Conservation (phyloP, 2,329 filamentous ascomycete species). For the Aspergillus melleus region DNA sequence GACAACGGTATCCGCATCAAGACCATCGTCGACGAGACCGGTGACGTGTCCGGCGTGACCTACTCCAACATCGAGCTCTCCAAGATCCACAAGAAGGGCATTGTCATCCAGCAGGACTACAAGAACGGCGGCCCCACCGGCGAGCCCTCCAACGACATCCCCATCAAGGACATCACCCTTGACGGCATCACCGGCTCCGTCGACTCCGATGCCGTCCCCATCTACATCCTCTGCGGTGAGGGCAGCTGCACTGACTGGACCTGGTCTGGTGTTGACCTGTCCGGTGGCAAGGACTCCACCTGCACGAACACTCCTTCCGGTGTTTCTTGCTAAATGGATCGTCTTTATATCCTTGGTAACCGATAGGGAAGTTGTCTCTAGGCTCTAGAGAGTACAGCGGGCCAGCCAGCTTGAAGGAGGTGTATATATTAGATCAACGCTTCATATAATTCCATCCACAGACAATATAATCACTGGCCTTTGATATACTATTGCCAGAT, state of each 20-base stretch:
- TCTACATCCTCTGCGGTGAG: constrained; percentile 58
- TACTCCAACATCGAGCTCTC: constrained; percentile 55
- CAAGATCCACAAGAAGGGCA: constrained; percentile 54
- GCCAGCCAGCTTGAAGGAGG: not conserved
- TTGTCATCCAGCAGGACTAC: constrained; percentile 62
- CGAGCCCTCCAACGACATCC: constrained; percentile 39
- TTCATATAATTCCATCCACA: not conserved
- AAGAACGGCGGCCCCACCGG: constrained; percentile 48
- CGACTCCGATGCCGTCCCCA: constrained; percentile 34
- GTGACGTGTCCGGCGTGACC: constrained; percentile 53
- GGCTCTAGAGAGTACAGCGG: not conserved
- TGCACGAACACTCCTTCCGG: constrained; percentile 45
- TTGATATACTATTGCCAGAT: not conserved
- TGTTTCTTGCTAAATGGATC: constrained; percentile 30
- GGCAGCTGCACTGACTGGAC: constrained; percentile 56
- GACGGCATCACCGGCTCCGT: constrained; percentile 38
- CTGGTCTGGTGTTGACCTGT: constrained; percentile 52
- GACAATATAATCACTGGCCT: not conserved
- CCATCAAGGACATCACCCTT: constrained; percentile 42
- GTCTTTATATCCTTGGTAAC: not conserved
- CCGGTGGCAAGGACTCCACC: constrained; percentile 51
- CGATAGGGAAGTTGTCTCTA: no score
- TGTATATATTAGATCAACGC: not conserved
- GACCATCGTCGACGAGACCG: constrained; percentile 54
- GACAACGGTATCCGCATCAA: constrained; percentile 62